Base-by-base conservation (phyloP, 805 yeast species). In the Candida tallmaniae region DNA sequence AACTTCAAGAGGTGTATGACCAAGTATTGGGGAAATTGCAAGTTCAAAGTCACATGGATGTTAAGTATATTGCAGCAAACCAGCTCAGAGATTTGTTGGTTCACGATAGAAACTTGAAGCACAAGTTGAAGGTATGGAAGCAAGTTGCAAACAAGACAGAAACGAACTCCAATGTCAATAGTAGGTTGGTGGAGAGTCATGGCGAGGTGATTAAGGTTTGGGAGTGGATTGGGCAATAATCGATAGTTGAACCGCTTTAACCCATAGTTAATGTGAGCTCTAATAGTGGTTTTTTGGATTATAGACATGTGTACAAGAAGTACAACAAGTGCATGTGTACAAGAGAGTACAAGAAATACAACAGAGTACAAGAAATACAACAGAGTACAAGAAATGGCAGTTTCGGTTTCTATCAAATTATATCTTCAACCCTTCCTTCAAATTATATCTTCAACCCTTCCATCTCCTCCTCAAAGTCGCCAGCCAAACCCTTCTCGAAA, bases 181-280 rank as follows among this genome's bases (percentile, higher is more conserved):
- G 71, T 12, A 68, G 75, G 24, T 69, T 80, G 36, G 59, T 76
- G 36, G 97, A 88, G 52, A 70, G 80, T 19, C 83, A 82, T 49
- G 96, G 97, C 12, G 96, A 88, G 45, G 83, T 88, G 40, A 76
- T 83, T 71, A 78, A 78, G 51, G 85, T 85, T 23, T 84, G 95
- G 86, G 87, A 86, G 51, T 88, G 96, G 96, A 70, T 79, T n/a
- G n/a, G n/a, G n/a, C n/a, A n/a, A n/a, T n/a, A n/a, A n/a, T n/a
- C n/a, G n/a, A n/a, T n/a, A n/a, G n/a, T n/a, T n/a, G n/a, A n/a
- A n/a, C n/a, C n/a, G n/a, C n/a, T n/a, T n/a, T n/a, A n/a, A n/a
- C n/a, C n/a, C n/a, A n/a, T n/a, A n/a, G n/a, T n/a, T n/a, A n/a
- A n/a, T n/a, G n/a, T n/a, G n/a, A n/a, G n/a, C n/a, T n/a, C n/a